Percentiles rank a stretch among this genome's conserved stretches.
phyloP scores from a whole-genome alignment of 2,329 filamentous ascomycete species.

The Cordyceps cateniannulata region DNA sequence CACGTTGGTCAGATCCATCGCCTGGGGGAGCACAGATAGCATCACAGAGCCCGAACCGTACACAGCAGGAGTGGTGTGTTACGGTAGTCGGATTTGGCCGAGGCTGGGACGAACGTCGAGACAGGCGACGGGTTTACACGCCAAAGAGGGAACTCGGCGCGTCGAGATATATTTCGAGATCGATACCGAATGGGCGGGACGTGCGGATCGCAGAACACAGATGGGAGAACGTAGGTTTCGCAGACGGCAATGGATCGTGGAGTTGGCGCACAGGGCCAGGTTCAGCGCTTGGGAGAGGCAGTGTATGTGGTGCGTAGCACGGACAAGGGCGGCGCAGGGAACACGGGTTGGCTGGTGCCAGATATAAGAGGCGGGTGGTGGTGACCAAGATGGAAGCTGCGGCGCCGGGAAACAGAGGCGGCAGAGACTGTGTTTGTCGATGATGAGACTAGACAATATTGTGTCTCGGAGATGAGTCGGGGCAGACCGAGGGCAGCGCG shows the following conservation, averaged over 20 bases:
- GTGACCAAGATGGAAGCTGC: not conserved
- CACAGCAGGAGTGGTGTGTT: constrained; percentile 10
- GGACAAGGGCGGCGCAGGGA: not conserved
- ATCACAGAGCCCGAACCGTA: constrained; percentile 22
- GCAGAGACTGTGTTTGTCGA: constrained; percentile 4
- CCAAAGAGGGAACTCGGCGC: not conserved
- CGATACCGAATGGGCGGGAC: not conserved
- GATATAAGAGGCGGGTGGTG: not conserved
- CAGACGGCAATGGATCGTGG: constrained; percentile 6
- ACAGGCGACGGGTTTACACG: not conserved
- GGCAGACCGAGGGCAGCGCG: not conserved
- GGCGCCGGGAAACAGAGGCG: not conserved
- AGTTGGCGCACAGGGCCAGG: constrained; percentile 4
- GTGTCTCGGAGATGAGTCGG: constrained; percentile 10
- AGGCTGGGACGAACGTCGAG: not conserved
- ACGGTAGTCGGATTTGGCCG: constrained; percentile 1
- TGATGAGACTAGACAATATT: constrained; percentile 8
- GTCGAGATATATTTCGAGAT: not conserved
- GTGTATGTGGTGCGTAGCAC: constrained; percentile 3
- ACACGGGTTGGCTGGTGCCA: constrained; percentile 2
- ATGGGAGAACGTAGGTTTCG: not conserved
- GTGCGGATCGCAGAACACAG: not conserved
- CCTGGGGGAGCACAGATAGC: constrained; percentile 37
- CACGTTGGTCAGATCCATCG: constrained; percentile 49
- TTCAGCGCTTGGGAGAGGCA: not conserved